Evolutionary conservation across 805 yeast genomes (phyloP).

Genomic region (Saccharomycopsis fodiens): DNA sequence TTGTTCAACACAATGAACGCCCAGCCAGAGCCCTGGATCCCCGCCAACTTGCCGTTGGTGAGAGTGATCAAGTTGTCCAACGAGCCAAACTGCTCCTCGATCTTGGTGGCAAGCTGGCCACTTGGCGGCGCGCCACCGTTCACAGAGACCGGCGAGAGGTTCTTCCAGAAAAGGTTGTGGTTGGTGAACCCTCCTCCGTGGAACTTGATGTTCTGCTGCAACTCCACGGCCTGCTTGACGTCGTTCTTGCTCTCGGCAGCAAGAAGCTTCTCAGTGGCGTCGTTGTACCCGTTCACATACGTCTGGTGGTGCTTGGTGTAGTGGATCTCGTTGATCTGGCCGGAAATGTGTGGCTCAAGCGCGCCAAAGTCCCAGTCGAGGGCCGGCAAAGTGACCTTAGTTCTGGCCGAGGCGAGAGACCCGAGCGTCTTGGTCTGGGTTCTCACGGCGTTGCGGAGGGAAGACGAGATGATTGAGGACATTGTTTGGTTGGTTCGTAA

Average conservation of each 20-base stretch:
- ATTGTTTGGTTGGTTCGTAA: no score
- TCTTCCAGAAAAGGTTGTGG: slow-evolving; percentile 84
- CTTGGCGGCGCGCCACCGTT: slow-evolving; percentile 70
- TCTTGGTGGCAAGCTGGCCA: slow-evolving; percentile 51
- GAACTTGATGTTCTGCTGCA: slow-evolving; percentile 75
- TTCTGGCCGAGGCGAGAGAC: slow-evolving; percentile 32
- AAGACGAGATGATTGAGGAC: slow-evolving; percentile 9
- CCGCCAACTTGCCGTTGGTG: slow-evolving; percentile 70
- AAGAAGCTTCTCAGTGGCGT: slow-evolving; percentile 64
- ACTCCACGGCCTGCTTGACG: slow-evolving; percentile 44
- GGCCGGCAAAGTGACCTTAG: slow-evolving; percentile 71
- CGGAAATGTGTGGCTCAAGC: slow-evolving; percentile 79
- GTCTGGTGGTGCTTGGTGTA: slow-evolving; percentile 91
- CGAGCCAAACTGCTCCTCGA: slow-evolving; percentile 60
- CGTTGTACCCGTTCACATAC: slow-evolving; percentile 78
- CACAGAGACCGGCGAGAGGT: slow-evolving; percentile 63
- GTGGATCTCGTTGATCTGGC: slow-evolving; percentile 79
- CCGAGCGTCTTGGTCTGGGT: slow-evolving; percentile 10
- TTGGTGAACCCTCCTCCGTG: slow-evolving; percentile 89
- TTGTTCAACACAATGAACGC: slow-evolving; percentile 81
- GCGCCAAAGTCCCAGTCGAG: slow-evolving; percentile 80
- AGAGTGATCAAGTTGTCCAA: slow-evolving; percentile 56
- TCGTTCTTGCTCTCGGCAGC: slow-evolving; percentile 58
- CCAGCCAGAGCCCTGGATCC: slow-evolving; percentile 95
- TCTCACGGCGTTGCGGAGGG: slow-evolving; percentile 13